Evolutionary conservation across 768 basidiomycete genomes (phyloP).

Genomic region (Tylopilus intermedius): DNA sequence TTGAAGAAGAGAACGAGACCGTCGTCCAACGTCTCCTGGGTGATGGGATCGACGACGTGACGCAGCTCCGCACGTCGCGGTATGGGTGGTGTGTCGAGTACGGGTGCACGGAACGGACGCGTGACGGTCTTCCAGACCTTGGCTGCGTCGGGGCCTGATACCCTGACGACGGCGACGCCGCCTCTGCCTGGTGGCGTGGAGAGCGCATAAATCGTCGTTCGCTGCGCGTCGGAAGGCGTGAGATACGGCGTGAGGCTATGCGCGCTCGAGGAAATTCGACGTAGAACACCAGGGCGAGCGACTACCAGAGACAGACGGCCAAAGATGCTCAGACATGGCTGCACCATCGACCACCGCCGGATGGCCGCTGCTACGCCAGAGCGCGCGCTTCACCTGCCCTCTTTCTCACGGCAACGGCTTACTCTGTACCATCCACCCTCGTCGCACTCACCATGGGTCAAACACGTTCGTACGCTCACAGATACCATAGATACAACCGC

Average conservation of each 20-base stretch:
- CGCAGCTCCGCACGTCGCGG: constrained; percentile 73
- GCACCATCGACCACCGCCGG: constrained; percentile 12
- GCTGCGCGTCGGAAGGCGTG: constrained; percentile 47
- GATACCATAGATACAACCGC: neutral
- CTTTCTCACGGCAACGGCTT: constrained; percentile 19
- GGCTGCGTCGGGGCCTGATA: constrained; percentile 73
- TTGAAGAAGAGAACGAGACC: constrained; percentile 79
- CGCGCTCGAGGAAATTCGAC: constrained; percentile 23
- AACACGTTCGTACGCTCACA: constrained; percentile 54
- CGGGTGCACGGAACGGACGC: constrained; percentile 22
- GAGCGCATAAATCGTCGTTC: constrained; percentile 79
- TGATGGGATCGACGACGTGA: constrained; percentile 58
- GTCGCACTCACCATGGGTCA: constrained; percentile 61
- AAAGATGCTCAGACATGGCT: constrained; percentile 15
- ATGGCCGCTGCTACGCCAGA: neutral
- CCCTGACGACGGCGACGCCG: constrained; percentile 75
- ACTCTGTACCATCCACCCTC: neutral
- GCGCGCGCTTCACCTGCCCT: neutral
- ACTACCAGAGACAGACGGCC: neutral
- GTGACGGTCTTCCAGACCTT: constrained; percentile 62
- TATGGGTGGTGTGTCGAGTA: constrained; percentile 32
- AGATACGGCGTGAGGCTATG: constrained; percentile 18
- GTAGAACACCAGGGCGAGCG: constrained; percentile 16
- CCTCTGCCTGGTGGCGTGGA: constrained; percentile 84
- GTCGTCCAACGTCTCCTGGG: constrained; percentile 64